Conservation (phyloP, 1,139 yeast species). For the Lodderomyces margitis region DNA sequence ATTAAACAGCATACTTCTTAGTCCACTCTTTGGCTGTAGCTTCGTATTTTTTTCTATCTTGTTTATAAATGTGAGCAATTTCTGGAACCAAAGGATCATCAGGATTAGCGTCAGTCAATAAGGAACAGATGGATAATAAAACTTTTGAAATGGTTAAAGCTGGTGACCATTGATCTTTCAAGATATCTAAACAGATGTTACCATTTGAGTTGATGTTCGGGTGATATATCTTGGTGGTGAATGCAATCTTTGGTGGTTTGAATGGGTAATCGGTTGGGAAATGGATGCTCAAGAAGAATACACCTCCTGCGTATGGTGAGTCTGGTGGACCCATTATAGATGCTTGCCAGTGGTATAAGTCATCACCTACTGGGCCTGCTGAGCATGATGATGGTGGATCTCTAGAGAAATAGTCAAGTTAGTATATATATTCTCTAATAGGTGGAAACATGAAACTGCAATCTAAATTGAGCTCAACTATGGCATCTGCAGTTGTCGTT, state of each 20-base stretch:
- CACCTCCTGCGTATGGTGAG: conserved; percentile 92
- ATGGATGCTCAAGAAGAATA: conserved; percentile 84
- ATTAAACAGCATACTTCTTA: conserved; percentile 87
- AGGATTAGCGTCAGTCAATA: conserved; percentile 96
- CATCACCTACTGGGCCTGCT: conserved; percentile 98
- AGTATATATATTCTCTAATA: conserved; percentile 21
- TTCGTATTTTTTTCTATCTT: conserved; percentile 91
- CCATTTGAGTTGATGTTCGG: conserved; percentile 90
- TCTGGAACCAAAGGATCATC: conserved; percentile 99
- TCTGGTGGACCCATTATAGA: conserved; percentile 96
- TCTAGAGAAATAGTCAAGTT: conserved; percentile 45
- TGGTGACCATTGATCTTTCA: conserved; percentile 90
- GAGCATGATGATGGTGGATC: conserved; percentile 99
- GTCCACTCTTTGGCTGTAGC: conserved; percentile 99
- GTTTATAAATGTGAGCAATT: conserved; percentile 94
- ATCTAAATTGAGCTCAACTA: too few species aligned
- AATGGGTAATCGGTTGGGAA: conserved; percentile 95
- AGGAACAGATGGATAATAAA: conserved; percentile 81
- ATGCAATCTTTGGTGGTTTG: conserved; percentile 90
- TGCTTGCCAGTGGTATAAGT: conserved; percentile 95
- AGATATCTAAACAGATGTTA: conserved; percentile 79
- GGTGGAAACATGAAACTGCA: neutral
- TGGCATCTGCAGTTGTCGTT: too few species aligned
- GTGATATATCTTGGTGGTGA: conserved; percentile 87
- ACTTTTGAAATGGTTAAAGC: conserved; percentile 89